Evolutionary conservation across 1,139 yeast genomes (phyloP), one percentile per base, ranked within the genome.

Genomic region (Pichia sp.): DNA sequence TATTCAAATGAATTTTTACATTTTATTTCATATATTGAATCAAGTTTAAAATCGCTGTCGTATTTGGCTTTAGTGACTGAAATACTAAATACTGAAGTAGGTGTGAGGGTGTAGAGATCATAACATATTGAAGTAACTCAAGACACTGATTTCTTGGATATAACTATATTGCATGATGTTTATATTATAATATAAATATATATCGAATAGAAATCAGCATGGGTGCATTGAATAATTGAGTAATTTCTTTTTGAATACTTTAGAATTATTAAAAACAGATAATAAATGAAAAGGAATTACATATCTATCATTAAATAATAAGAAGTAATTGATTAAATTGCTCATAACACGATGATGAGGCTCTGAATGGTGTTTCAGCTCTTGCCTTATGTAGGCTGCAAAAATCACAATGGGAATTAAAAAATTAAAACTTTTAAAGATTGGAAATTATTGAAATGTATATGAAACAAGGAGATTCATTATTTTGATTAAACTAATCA

Each of bases 161-260:
- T 28, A 18, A 22, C 25, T 22, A 22, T 22, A 22, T 22, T 22
- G 25, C 25, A 22, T 22, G 25, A 22, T 22, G 25, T 22, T 22
- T 22, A 22, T 22, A 22, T 22, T 22, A 22, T 4, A 22, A 38
- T 30, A 30, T 14, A 25, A 11, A 25, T 11, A 34, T 34, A 33
- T 31, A 36, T 45, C 52, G 46, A 56, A 51, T 22, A 56, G 44
- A 42, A 28, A 41, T 34, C 45, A 56, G 55, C 49, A 54, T 56
- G 54, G 57, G 42, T 56, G 59, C 59, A 54, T 42, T 51, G 53
- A 47, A n/a, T 9, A 11, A 39, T 22, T 39, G 41, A 10, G 19
- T 19, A 9, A 11, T 3, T 10, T 19, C 3, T 18, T 36, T 18
- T 36, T 34, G 22, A 34, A 34, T n/a, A 18, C 7, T 34, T 34